Base-by-base conservation (phyloP, 768 basidiomycete species). In the Lactarius quietus region DNA sequence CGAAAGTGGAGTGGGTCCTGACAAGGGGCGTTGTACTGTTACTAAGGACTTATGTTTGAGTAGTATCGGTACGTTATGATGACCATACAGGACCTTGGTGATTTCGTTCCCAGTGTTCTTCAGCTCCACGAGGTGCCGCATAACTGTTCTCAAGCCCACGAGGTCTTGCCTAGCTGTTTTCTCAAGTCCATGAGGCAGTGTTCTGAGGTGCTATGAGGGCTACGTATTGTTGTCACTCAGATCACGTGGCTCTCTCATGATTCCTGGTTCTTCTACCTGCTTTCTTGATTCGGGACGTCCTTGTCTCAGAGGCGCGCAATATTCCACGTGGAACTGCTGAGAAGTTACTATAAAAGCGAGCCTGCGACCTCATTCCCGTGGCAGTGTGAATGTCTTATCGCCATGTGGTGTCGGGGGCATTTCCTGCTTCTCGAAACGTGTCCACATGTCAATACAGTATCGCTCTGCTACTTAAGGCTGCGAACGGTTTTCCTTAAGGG, bases 1-100 rank as follows among this genome's bases (percentile, higher is more conserved):
- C 70, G 83, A 86, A 71, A 83, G 76, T 54, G 86, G 82, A 0
- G 84, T 84, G 65, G 89, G 87, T 1, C 78, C 81, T 55, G 94
- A 96, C 70, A 90, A 89, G 74, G 92, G 86, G 64, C 82, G 91
- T 52, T 87, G 82, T 72, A 77, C 79, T 8, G 81, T 96, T 3
- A 77, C 90, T 59, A 89, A 83, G 71, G 92, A 96, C 72, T 76
- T 95, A 45, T 81, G 85, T 57, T 80, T 97, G 55, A 81, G 78
- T 61, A 93, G 88, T 67, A 81, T 96, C 8, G 83, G 79, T 63
- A 83, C 76, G 61, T 75, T 97, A 45, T 96, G 73, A 83, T n/a
- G 10, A 1, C 4, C 36, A 26, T 29, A 38, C 18, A n/a, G 9
- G 14, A 14, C 6, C 18, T 29, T 20, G 52, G 20, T 33, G 5